phyloP scores from a whole-genome alignment of 1,284 basidiomycete genomes.

The Chondrostereum purpureum region DNA sequence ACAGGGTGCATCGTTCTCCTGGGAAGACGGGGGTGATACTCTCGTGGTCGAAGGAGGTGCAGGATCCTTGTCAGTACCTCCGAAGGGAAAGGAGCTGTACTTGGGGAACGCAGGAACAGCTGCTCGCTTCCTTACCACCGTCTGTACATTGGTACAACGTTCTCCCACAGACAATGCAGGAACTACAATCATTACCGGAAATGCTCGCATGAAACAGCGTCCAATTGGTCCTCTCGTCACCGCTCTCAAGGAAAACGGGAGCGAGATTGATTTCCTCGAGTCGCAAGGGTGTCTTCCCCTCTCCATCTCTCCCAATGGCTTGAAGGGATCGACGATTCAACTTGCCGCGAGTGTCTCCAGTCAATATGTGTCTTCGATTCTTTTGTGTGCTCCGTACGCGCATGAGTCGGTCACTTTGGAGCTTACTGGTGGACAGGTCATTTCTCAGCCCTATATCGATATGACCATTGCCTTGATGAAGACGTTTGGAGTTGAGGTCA shows the following conservation, averaged over 20 bases:
- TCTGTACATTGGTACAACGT: conserved; percentile 78
- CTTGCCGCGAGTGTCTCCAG: conserved; percentile 93
- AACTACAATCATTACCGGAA: conserved; percentile 86
- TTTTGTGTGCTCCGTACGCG: conserved; percentile 95
- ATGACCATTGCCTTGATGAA: conserved; percentile 99
- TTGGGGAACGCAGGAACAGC: conserved; percentile 98
- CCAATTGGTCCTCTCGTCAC: conserved; percentile 94
- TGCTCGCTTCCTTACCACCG: conserved; percentile 94
- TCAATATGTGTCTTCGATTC: conserved; percentile 97
- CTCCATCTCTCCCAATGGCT: conserved; percentile 77
- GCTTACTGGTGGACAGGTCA: conserved; percentile 89
- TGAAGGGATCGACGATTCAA: conserved; percentile 79
- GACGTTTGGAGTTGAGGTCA: conserved; percentile 83
- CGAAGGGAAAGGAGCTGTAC: conserved; percentile 83
- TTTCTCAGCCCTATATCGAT: conserved; percentile 99
- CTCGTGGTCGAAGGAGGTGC: conserved; percentile 86
- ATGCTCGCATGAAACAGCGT: conserved; percentile 98
- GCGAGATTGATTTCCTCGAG: conserved; percentile 74
- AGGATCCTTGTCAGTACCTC: conserved; percentile 75
- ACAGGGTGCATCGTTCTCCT: conserved; percentile 21
- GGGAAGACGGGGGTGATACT: conserved; percentile 79
- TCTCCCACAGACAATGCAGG: conserved; percentile 34
- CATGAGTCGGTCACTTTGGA: conserved; percentile 77
- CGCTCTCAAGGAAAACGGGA: conserved; percentile 81
- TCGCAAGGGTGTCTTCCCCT: conserved; percentile 85